Evolutionary conservation across 495 filamentous ascomycete species (phyloP).

Genomic region (Pseudomonodictys pantanalensis): DNA sequence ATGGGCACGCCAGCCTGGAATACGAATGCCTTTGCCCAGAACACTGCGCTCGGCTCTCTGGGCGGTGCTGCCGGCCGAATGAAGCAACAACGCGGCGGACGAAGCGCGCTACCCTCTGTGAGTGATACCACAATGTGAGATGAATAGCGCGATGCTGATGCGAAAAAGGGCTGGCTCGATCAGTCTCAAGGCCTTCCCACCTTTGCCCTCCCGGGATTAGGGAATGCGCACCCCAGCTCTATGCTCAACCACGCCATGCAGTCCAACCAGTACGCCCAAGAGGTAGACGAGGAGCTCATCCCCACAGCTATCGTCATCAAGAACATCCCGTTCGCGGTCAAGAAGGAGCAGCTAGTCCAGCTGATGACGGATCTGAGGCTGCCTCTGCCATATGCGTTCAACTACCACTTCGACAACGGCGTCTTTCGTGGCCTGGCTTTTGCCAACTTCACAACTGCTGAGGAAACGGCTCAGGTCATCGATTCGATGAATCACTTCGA

Average conservation of each 20-base stretch:
- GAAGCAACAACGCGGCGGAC: slow-evolving; percentile 20
- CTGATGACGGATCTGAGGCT: slow-evolving; percentile 90
- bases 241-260: slow-evolving; percentile 42
- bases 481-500: slow-evolving; percentile 91
- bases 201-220: slow-evolving; percentile 29
- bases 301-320: slow-evolving; percentile 99
- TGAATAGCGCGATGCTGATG: background rate
- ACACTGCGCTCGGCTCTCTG: slow-evolving; percentile 19
- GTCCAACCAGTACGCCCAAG: slow-evolving; percentile 49
- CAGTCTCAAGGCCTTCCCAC: slow-evolving; percentile 28
- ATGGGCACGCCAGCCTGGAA: slow-evolving; percentile 32
- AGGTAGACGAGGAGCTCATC: slow-evolving; percentile 80
- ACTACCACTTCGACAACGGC: slow-evolving; percentile 98
- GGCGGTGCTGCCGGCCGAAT: slow-evolving; percentile 26
- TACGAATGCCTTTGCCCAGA: slow-evolving; percentile 31
- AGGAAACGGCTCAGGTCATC: slow-evolving; percentile 90
- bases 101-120: slow-evolving; percentile 32
- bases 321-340: slow-evolving; percentile 97
- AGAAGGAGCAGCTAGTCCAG: slow-evolving; percentile 89
- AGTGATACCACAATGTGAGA: background rate
- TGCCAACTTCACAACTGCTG: slow-evolving; percentile 94
- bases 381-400: slow-evolving; percentile 95
- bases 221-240: slow-evolving; percentile 24
- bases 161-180: slow-evolving; percentile 31
- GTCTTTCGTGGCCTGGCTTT: slow-evolving; percentile 96